Evolutionary conservation across 1,139 yeast species (phyloP).

Genomic region (Debaryomyces sp.): DNA sequence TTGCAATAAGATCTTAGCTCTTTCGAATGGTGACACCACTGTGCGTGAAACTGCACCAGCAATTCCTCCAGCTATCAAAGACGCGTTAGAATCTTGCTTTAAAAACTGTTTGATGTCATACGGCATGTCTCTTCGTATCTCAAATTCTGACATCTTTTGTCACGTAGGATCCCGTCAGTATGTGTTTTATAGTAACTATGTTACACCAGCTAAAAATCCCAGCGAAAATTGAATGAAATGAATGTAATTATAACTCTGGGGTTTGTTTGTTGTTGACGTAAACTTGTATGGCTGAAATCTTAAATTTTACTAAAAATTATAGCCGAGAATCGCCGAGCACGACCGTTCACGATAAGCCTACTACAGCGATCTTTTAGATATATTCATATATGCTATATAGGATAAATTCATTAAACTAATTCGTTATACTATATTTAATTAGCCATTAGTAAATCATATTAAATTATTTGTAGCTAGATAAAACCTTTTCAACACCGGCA

Average conservation of each 20-base stretch:
- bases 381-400: neutral
- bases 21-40: slow-evolving; percentile 90
- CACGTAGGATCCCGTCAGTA: neutral
- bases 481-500: slow-evolving; percentile 49
- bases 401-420: neutral
- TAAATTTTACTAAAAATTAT: neutral
- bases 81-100: slow-evolving; percentile 56
- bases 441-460: neutral
- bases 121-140: neutral
- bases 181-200: neutral
- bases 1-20: slow-evolving; percentile 90
- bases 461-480: slow-evolving; percentile 33
- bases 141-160: neutral
- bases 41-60: slow-evolving; percentile 96
- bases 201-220: neutral
- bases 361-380: neutral
- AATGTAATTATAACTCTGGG: neutral
- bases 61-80: slow-evolving; percentile 60
- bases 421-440: neutral
- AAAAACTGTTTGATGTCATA: slow-evolving; percentile 30
- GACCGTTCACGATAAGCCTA: neutral
- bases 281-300: neutral
- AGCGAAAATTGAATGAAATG: neutral
- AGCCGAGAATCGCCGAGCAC: slow-evolving; percentile 1
- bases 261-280: neutral